These are phyloP conservation scores for Fusarium foetens DNA, from an alignment of 2,329 filamentous ascomycete species.

Conservation along the genomic window DNA sequence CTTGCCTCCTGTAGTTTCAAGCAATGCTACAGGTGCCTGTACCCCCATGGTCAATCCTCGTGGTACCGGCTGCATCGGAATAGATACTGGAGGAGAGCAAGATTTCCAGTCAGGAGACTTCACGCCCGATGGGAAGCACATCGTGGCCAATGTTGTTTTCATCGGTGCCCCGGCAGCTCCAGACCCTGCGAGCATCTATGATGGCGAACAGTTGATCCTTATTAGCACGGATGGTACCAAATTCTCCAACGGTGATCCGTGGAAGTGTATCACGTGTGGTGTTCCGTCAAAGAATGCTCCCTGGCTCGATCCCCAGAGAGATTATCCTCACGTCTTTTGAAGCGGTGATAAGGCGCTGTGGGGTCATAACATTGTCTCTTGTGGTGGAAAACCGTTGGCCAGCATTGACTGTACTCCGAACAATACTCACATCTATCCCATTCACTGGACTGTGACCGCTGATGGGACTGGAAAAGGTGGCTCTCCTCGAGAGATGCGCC, in stretches of 20 bases:
- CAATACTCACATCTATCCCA: constrained; percentile 12
- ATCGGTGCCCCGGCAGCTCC: constrained; percentile 54
- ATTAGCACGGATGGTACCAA: constrained; percentile 54
- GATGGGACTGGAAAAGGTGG: constrained; percentile 48
- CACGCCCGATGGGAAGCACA: constrained; percentile 55
- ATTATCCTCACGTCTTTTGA: constrained; percentile 56
- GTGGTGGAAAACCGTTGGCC: constrained; percentile 46
- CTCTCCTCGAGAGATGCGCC: constrained; percentile 53
- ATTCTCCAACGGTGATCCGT: constrained; percentile 57
- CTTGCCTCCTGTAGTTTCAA: background rate
- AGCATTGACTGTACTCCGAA: constrained; percentile 27
- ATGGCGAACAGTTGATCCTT: constrained; percentile 49
- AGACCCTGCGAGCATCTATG: constrained; percentile 51
- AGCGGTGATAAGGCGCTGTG: constrained; percentile 51
- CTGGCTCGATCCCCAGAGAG: constrained; percentile 40
- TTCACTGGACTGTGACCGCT: constrained; percentile 25
- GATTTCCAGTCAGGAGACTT: constrained; percentile 44
- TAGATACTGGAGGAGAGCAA: background rate
- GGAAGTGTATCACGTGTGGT: constrained; percentile 60
- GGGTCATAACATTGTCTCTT: constrained; percentile 52
- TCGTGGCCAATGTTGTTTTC: constrained; percentile 53
- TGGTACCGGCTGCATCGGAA: background rate
- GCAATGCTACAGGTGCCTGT: background rate
- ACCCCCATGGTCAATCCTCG: background rate
- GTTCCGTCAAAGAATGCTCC: constrained; percentile 48